phyloP scores from a whole-genome alignment of 306 rosid species.

The Quercus ilex region DNA sequence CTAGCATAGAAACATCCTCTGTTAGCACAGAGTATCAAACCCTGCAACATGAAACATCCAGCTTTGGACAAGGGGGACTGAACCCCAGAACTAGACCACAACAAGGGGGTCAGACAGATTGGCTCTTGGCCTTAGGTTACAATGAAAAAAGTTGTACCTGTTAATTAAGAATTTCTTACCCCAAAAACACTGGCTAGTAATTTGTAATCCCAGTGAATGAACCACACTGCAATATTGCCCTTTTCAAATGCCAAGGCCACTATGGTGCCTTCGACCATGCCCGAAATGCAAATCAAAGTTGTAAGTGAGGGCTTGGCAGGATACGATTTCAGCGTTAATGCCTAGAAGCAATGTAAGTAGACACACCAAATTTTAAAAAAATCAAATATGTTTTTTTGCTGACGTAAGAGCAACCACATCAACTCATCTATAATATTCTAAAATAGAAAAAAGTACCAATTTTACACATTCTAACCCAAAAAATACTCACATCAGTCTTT shows the following conservation, averaged over 20 bases:
- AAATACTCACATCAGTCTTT: too few relatives aligned
- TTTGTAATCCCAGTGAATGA: slow-evolving; percentile 33
- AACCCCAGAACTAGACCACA: too few relatives aligned
- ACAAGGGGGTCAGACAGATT: too few relatives aligned
- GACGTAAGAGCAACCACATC: too few relatives aligned
- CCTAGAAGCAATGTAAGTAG: slow-evolving; percentile 15
- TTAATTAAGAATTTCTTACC: slow-evolving; percentile 23
- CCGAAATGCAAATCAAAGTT: slow-evolving; percentile 43
- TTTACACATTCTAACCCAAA: too few relatives aligned
- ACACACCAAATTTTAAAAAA: too few relatives aligned
- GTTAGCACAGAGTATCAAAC: background rate
- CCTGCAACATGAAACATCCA: background rate
- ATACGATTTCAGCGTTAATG: slow-evolving; percentile 39
- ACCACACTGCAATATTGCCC: slow-evolving; percentile 45
- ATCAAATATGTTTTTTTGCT: too few relatives aligned
- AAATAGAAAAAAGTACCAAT: too few relatives aligned
- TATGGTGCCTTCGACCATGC: slow-evolving; percentile 25
- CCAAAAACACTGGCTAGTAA: slow-evolving; percentile 38
- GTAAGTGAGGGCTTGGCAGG: slow-evolving; percentile 56
- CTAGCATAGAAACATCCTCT: slow-evolving; percentile 28
- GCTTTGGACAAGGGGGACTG: too few relatives aligned
- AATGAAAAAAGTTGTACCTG: background rate
- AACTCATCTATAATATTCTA: too few relatives aligned
- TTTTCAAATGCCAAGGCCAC: slow-evolving; percentile 40
- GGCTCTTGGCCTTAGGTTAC: too few relatives aligned